Evolutionary conservation across 2,329 filamentous ascomycete species (phyloP).

Genomic region (Ilyonectria sp.): DNA sequence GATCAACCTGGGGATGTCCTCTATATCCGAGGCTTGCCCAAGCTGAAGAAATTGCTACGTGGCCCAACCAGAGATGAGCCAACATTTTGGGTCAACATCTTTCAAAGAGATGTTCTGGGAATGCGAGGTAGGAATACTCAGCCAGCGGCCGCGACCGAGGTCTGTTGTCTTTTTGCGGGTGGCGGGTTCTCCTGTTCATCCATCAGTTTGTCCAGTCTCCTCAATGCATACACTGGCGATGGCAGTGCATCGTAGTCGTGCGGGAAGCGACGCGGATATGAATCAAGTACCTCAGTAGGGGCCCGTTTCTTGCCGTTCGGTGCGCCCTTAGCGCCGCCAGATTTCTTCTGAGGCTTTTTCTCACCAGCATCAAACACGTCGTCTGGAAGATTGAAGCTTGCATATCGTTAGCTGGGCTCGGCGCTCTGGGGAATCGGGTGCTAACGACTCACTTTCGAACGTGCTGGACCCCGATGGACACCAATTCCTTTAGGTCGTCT

Average conservation of each 20-base stretch:
- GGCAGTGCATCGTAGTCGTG: slow-evolving; percentile 31
- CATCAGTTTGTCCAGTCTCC: slow-evolving; percentile 46
- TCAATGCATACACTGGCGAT: slow-evolving; percentile 16
- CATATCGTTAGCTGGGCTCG: slow-evolving; percentile 30
- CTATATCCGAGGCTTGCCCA: slow-evolving; percentile 35
- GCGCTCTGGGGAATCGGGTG: neutral
- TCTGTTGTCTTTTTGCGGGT: slow-evolving; percentile 59
- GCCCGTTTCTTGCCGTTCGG: slow-evolving; percentile 64
- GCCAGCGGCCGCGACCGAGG: slow-evolving; percentile 59
- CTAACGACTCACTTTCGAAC: slow-evolving; percentile 82
- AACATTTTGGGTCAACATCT: slow-evolving; percentile 28
- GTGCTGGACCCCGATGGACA: slow-evolving; percentile 84
- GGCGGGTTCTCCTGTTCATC: slow-evolving; percentile 54
- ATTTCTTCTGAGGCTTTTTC: slow-evolving; percentile 76
- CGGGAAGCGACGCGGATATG: slow-evolving; percentile 36
- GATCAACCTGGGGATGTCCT: slow-evolving; percentile 27
- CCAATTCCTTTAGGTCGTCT: slow-evolving; percentile 72
- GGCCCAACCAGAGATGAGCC: slow-evolving; percentile 26
- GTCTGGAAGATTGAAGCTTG: slow-evolving; percentile 86
- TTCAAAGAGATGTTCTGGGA: slow-evolving; percentile 28
- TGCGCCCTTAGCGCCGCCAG: slow-evolving; percentile 54
- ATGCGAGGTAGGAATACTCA: slow-evolving; percentile 45
- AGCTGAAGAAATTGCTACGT: slow-evolving; percentile 25
- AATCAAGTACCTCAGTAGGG: slow-evolving; percentile 61
- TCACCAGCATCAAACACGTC: slow-evolving; percentile 92